Conservation (phyloP, 192 early-diverging fungal genomes). For the Coemansia sp. region DNA sequence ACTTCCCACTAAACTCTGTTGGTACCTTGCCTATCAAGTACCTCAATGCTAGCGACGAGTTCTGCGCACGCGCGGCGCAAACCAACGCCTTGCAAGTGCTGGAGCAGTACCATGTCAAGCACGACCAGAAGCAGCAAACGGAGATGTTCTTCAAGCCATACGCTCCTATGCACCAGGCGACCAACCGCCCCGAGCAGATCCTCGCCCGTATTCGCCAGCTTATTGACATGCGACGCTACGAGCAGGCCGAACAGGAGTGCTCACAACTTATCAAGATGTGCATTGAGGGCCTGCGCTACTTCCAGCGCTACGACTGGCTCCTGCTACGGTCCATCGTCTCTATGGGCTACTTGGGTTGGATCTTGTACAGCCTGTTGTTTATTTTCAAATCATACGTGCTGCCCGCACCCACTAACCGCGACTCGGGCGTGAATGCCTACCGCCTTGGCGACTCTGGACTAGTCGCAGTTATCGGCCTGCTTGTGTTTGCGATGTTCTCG, state of each 20-base stretch:
- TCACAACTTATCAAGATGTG: conserved; percentile 63
- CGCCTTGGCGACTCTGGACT: conserved; percentile 11
- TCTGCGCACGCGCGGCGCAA: conserved; percentile 75
- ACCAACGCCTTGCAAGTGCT: conserved; percentile 84
- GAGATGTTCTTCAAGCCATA: conserved; percentile 84
- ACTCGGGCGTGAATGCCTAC: conserved; percentile 13
- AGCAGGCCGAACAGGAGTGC: conserved; percentile 71
- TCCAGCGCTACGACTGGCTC: conserved; percentile 97
- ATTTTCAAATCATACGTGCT: conserved; percentile 71
- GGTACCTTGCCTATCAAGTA: conserved; percentile 84
- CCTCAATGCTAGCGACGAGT: conserved; percentile 68
- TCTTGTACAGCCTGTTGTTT: conserved; percentile 78
- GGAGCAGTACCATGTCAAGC: conserved; percentile 86
- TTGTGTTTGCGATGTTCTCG: conserved; percentile 52
- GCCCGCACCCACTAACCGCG: background rate
- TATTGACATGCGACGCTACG: conserved; percentile 65
- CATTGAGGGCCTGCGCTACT: conserved; percentile 87
- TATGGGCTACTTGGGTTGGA: conserved; percentile 90
- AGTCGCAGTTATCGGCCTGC: conserved; percentile 44
- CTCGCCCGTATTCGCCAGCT: conserved; percentile 61
- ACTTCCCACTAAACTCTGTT: conserved; percentile 92
- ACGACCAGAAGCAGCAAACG: conserved; percentile 72
- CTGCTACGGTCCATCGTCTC: conserved; percentile 84
- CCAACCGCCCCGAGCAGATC: conserved; percentile 56
- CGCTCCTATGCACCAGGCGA: conserved; percentile 60